Percentiles rank a stretch among this genome's conserved stretches.
Evolutionary conservation across 2,329 filamentous ascomycete genomes (phyloP).

Genomic region (Sporothrix humicola): DNA sequence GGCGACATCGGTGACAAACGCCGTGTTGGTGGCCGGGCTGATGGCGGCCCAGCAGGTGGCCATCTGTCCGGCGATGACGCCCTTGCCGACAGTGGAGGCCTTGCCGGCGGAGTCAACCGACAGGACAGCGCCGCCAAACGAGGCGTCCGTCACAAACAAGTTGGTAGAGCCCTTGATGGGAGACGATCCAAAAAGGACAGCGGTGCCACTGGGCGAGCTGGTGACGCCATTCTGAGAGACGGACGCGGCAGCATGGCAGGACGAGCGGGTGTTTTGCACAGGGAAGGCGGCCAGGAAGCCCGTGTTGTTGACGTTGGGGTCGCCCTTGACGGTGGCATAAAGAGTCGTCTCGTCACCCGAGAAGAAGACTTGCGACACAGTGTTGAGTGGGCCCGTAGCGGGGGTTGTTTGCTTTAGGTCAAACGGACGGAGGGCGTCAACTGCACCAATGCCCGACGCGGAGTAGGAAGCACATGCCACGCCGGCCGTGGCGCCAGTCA

Average conservation of each 20-base stretch:
- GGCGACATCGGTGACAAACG: conserved; percentile 64
- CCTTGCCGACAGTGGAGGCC: conserved; percentile 46
- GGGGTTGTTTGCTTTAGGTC: conserved; percentile 62
- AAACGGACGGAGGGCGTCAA: conserved; percentile 56
- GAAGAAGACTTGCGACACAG: conserved; percentile 66
- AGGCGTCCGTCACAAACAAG: conserved; percentile 63
- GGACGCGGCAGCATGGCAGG: conserved; percentile 24
- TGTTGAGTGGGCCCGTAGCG: conserved; percentile 62
- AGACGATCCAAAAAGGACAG: conserved; percentile 59
- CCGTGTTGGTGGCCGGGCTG: conserved; percentile 54
- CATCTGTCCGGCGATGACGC: conserved; percentile 55
- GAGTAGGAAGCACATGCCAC: conserved; percentile 53
- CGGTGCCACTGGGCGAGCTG: conserved; percentile 59
- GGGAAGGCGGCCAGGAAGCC: conserved; percentile 62
- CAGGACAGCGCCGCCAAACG: conserved; percentile 61
- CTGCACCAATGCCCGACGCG: conserved; percentile 47
- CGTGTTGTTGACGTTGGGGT: conserved; percentile 58
- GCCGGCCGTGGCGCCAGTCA: conserved; percentile 52
- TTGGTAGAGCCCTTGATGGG: conserved; percentile 52
- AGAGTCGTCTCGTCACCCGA: conserved; percentile 58
- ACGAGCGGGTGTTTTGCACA: conserved; percentile 43
- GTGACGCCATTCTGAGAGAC: conserved; percentile 43
- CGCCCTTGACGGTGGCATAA: conserved; percentile 65
- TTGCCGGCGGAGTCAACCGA: conserved; percentile 46
- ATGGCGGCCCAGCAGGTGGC: conserved; percentile 65